Percentiles rank a stretch among this genome's conserved stretches.
These are phyloP conservation scores for Cordyceps farinosa DNA, from an alignment of 2,329 filamentous ascomycete species.

Conservation along the genomic window DNA sequence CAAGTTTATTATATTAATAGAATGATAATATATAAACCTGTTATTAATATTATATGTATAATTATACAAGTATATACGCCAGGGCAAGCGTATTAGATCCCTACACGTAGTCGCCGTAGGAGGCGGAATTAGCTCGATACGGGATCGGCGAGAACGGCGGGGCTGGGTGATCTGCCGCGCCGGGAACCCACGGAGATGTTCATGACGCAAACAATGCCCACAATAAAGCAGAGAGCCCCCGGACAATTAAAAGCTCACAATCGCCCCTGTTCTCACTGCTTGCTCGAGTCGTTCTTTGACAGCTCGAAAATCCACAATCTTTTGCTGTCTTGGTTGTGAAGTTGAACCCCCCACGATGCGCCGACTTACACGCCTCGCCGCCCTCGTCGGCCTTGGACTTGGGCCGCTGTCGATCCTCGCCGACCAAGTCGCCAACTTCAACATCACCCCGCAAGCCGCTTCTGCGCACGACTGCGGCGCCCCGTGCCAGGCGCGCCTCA, in stretches of 20 bases:
- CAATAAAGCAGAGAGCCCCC: neutral
- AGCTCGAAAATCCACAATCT: neutral
- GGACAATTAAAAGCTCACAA: neutral
- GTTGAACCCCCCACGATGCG: neutral
- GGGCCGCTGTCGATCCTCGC: neutral
- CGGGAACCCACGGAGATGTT: neutral
- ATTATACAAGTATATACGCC: too few relatives aligned
- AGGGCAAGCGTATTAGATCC: too few relatives aligned
- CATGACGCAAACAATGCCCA: neutral
- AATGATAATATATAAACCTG: too few relatives aligned
- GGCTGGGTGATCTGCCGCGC: neutral
- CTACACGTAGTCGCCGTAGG: too few relatives aligned
- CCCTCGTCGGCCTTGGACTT: neutral
- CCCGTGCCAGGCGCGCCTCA: slow-evolving; percentile 15
- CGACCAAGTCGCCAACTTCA: slow-evolving; percentile 13
- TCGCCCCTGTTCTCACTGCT: neutral
- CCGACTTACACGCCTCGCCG: neutral
- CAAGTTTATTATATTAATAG: too few relatives aligned
- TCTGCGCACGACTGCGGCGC: slow-evolving; percentile 15
- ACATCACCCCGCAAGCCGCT: slow-evolving; percentile 5
- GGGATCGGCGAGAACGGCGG: neutral
- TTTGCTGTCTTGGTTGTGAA: neutral
- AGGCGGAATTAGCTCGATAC: neutral
- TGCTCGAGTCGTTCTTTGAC: neutral
- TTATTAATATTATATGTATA: too few relatives aligned